Percentiles rank a stretch among this genome's conserved stretches.
Evolutionary conservation across 2,329 filamentous ascomycete species (phyloP).

Genomic region (Eutypa lata): DNA sequence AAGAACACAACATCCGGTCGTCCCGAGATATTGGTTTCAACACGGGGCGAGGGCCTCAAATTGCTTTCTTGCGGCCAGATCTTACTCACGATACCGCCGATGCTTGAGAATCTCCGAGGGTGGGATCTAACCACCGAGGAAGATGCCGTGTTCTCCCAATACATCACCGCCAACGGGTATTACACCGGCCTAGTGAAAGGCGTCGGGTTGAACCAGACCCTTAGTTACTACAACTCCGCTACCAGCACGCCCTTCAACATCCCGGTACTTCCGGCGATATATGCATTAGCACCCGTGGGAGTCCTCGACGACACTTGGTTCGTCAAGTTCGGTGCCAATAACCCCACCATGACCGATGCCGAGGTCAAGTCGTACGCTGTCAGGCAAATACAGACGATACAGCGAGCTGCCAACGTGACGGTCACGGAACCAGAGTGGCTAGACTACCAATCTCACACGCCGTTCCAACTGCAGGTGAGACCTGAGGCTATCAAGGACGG

Average conservation of each 20-base stretch:
- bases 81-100: neutral
- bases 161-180: neutral
- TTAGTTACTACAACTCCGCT: neutral
- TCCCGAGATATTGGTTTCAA: neutral
- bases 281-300: neutral
- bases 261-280: neutral
- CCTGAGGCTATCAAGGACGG: neutral
- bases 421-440: neutral
- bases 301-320: neutral
- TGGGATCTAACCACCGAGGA: neutral
- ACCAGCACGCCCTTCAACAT: neutral
- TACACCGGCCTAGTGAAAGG: neutral
- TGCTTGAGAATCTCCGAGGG: neutral
- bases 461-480: neutral
- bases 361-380: neutral
- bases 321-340: neutral
- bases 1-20: neutral
- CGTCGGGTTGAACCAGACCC: neutral
- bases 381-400: neutral
- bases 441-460: neutral
- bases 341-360: neutral
- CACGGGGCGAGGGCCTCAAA: neutral
- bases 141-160: neutral
- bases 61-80: neutral
- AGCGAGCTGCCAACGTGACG: neutral